Evolutionary conservation across 768 basidiomycete genomes (phyloP), one percentile per base, ranked within the genome.

Genomic region (Tricholoma terreum): DNA sequence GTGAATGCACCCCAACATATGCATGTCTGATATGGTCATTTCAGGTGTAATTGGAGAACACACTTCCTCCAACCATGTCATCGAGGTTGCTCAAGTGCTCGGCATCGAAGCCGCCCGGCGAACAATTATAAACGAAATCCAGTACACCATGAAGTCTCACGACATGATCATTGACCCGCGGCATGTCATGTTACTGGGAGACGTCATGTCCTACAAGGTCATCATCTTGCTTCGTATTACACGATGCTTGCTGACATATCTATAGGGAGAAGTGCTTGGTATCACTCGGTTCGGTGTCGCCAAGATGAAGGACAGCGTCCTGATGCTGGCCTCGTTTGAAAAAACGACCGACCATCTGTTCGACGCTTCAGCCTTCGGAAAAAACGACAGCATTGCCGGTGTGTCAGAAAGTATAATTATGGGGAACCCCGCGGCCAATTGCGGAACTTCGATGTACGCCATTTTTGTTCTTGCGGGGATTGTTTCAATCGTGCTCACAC

Each of bases 351-450:
- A 99, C 76, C 97, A 99, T 72, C 75, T 99, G 58, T 99, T 99
- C 74, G 94, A 99, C 67, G 97, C 97, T 2, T 89, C 97, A 9
- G 92, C 97, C 2, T 95, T 89, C 70, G 93, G 94, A 10, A 98
- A 98, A 73, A 93, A 86, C 50, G 97, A 99, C 67, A 84, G 83
- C 56, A 97, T 99, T 54, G 87, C 92, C 30, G 97, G 97, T 51
- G 96, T 99, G 6, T 98, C 97, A 17, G 97, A 99, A 72, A 98
- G 96, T 69, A 99, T 99, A 69, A 98, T 99, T 72, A 95, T 99
- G 94, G 95, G 95, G 31, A 97, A 96, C 66, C 87, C 95, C 35
- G 94, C 95, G 0, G 89, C 93, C 5, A 90, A 86, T 66, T 95
- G 94, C 66, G 95, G 95, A 24, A 98, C 95, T 8, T 95, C 94